A percentile compares a stretch with the other conserved stretches of the same genome.
Conservation (phyloP, 2,329 filamentous ascomycete species). For the Xylariaceae sp. region DNA sequence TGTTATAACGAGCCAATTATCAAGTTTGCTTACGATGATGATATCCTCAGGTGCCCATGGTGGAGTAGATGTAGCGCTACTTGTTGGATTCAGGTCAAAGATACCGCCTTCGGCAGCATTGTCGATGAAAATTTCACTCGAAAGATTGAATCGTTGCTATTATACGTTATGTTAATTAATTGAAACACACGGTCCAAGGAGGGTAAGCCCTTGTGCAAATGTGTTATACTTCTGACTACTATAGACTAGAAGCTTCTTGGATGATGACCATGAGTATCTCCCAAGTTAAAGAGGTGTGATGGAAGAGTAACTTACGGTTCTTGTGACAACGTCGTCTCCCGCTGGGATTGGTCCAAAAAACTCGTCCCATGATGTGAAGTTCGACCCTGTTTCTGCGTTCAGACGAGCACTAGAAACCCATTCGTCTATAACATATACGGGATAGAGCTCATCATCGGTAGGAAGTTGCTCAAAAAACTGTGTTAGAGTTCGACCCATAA, state of each 20-base stretch:
- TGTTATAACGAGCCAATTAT: too few relatives aligned
- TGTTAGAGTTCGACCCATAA: constrained; percentile 27
- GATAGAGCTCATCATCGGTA: constrained; percentile 1
- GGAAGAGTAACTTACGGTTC: constrained; percentile 10
- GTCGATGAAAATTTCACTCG: constrained; percentile 19
- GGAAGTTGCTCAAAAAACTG: constrained; percentile 12
- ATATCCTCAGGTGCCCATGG: constrained; percentile 29
- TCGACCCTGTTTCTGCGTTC: constrained; percentile 30
- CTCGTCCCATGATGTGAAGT: constrained; percentile 34
- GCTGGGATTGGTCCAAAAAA: constrained; percentile 24
- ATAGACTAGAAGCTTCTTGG: too few relatives aligned
- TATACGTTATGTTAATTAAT: background rate
- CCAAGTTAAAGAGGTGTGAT: too few relatives aligned
- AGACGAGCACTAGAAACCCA: constrained; percentile 33
- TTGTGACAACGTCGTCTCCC: constrained; percentile 28
- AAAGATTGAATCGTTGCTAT: constrained; percentile 18
- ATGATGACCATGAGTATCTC: too few relatives aligned
- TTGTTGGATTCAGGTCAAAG: background rate
- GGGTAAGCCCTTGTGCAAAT: too few relatives aligned
- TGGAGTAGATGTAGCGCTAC: background rate
- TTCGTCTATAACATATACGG: constrained; percentile 25
- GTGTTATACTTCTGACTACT: too few relatives aligned
- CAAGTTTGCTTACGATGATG: constrained; percentile 20
- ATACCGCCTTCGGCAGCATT: background rate
- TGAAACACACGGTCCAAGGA: too few relatives aligned